Evolutionary conservation across 176 grass and related monocot genomes (phyloP), one percentile per base, ranked within the genome.

Genomic region (Lolium perenne): DNA sequence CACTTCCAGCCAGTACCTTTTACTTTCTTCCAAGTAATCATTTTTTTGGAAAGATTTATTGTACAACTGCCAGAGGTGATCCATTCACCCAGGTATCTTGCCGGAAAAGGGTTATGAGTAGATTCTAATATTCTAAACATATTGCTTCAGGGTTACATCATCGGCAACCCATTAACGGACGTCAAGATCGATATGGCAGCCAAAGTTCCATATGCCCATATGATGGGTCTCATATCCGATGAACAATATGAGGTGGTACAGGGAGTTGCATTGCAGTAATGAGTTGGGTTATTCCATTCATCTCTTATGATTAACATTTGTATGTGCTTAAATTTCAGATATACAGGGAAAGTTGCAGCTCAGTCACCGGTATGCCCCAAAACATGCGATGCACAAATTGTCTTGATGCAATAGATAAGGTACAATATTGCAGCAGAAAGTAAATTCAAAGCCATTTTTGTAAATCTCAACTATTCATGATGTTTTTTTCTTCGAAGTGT

Each of bases 161-260:
- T 71, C 45, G 68, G 68, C 38, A 71, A 71, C 10, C 68, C 68
- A 46, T 11, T 71, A 46, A 71, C 68, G 20, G 68, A 71, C 11
- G 17, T 8, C 40, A 46, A 21, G 68, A 17, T 70, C 17, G 38
- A 70, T n/a, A 10, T n/a, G 17, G 7, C 68, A 71, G 17, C 68
- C 20, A 71, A 2, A n/a, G 40, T 71, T 3, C 38, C 68, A 13
- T 71, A 46, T 71, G 68, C 40, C 10, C 68, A 46, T 13, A 45
- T 38, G 68, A 46, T 71, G 68, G 68, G 68, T 7, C 68, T 46
- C 68, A 71, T 71, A 71, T 71, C 40, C 18, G 68, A 71, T 11
- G 40, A 71, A 22, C 68, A 21, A 45, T 71, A 71, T 46, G 18
- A 71, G 68, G 68, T 71, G 9, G 68, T 71, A 71, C 0, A n/a